Evolutionary conservation across 2,329 filamentous ascomycete species (phyloP), one percentile per base, ranked within the genome.

Genomic region (Diaporthe australafricana): DNA sequence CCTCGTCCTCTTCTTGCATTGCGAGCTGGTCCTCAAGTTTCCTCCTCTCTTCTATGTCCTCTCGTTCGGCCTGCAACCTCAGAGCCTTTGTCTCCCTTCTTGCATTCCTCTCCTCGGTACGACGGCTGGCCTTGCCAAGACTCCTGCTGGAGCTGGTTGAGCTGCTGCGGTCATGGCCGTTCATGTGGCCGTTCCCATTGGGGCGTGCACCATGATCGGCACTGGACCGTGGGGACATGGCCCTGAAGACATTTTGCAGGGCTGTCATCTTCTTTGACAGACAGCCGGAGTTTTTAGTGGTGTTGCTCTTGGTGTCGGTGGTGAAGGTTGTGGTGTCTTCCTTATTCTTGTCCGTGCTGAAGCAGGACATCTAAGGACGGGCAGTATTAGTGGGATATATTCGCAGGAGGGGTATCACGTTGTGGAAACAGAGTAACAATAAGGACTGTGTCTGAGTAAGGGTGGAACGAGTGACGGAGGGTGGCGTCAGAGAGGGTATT

Each of bases 11-110:
- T 35, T 73, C 55, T 17, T 75, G 73, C 55, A 75, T 76, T 12
- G 77, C 78, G 8, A 70, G 72, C 53, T 81, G 78, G 70, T 84
- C 82, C 20, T 83, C 79, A 9, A 81, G 77, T 27, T 76, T 78
- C 30, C 80, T 81, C 53, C 81, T 80, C 62, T 76, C 75, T 25
- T 78, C 76, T 8, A 80, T 73, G 6, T 75, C 77, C 55, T 81
- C 77, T 11, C 78, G 72, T 30, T 72, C 71, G 67, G 66, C 55
- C 63, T 74, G 62, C 16, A 70, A 63, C 45, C 63, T 56, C 53
- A 65, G 1, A 6, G 42, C 40, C 17, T 79, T 75, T 30, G 81
- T 78, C 45, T 81, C 75, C 47, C 82, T 78, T 27, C 80, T 78
- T 16, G 80, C 77, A 17, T 79, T 79, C 35, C 79, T 74, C 71